Base-by-base conservation (phyloP, 163 green algal genomes). In the Scenedesmus sp. region DNA sequence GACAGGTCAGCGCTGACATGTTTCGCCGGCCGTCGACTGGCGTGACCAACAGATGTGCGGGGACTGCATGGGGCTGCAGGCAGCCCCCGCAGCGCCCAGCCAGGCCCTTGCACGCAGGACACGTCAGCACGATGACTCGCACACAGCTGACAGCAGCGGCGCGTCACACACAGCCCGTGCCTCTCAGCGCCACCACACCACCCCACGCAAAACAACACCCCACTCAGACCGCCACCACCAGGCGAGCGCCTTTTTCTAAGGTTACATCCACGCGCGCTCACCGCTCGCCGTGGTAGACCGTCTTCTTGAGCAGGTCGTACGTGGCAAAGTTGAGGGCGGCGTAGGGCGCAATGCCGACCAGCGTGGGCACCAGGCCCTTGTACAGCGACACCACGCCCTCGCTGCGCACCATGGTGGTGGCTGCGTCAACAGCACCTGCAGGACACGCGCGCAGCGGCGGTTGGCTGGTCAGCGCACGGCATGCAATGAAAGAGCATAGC, bases 321-420 rank as follows among this genome's bases (percentile, higher is more conserved):
- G 94, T 95, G 7, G 97, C 96, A 96, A 99, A 99, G 93, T 99
- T 99, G 81, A 99, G 91, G 12, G 97, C 97, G 0, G 97, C 96
- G 83, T 98, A 99, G 33, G 97, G 97, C 22, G 97, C 97, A 40
- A 99, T 97, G 79, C 95, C 95, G 13, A 97, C 81, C 84, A 99
- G 94, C 0, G 97, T 99, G 43, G 97, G 97, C 30, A 94, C 89
- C 1, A 99, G 90, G 16, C 97, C 97, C 93, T 97, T 98, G 94
- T 98, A 99, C 40, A 99, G 93, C 3, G 97, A 95, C 16, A 95
- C 33, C 2, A 95, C n/a, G 26, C 97, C 96, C 85, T 98, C 97
- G 6, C 82, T 96, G 33, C 93, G 84, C 35, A 94, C 93, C 78
- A 99, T 98, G 18, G 92, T 96, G 2, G 49, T 65, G 22, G 96